These are phyloP conservation scores for Mychonastes homosphaera DNA, from an alignment of 139 green algal species.

Conservation along the genomic window DNA sequence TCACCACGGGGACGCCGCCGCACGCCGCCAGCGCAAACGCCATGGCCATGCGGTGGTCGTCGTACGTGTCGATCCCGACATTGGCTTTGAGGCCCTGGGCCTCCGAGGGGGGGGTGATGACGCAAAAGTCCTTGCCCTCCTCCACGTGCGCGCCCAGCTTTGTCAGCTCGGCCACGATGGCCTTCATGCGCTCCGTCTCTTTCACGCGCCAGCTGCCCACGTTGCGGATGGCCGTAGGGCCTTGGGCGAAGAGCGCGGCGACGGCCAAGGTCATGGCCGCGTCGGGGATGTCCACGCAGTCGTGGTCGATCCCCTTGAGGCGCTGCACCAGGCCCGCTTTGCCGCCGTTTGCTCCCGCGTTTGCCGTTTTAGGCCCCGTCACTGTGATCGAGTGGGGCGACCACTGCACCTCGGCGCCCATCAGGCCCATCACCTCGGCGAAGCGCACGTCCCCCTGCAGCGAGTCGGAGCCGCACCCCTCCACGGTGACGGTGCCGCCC, in stretches of 20 bases:
- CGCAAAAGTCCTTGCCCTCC: constrained; percentile 87
- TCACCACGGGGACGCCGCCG: constrained; percentile 59
- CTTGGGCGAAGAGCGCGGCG: constrained; percentile 79
- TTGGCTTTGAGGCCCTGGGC: constrained; percentile 18
- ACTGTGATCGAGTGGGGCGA: constrained; percentile 83
- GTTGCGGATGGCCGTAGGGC: constrained; percentile 80
- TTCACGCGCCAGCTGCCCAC: constrained; percentile 98
- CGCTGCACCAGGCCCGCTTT: constrained; percentile 25
- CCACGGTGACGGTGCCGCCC: constrained; percentile 76
- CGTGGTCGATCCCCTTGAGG: constrained; percentile 86
- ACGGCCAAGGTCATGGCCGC: constrained; percentile 98
- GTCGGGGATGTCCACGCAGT: constrained; percentile 99
- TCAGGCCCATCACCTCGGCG: constrained; percentile 73
- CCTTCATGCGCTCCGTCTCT: constrained; percentile 98
- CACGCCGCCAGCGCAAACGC: constrained; percentile 76
- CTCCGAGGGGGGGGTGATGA: constrained; percentile 80
- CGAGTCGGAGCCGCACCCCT: constrained; percentile 86
- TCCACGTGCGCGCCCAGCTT: constrained; percentile 83
- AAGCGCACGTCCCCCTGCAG: constrained; percentile 55
- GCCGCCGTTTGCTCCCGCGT: too few relatives aligned
- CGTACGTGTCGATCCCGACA: constrained; percentile 81
- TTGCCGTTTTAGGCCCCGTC: constrained; percentile 61
- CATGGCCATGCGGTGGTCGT: constrained; percentile 96
- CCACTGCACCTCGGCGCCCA: constrained; percentile 92
- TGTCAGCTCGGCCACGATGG: constrained; percentile 86